Evolutionary conservation across 169 alveolate genomes (phyloP).

Genomic region (Eimeria sp.): DNA sequence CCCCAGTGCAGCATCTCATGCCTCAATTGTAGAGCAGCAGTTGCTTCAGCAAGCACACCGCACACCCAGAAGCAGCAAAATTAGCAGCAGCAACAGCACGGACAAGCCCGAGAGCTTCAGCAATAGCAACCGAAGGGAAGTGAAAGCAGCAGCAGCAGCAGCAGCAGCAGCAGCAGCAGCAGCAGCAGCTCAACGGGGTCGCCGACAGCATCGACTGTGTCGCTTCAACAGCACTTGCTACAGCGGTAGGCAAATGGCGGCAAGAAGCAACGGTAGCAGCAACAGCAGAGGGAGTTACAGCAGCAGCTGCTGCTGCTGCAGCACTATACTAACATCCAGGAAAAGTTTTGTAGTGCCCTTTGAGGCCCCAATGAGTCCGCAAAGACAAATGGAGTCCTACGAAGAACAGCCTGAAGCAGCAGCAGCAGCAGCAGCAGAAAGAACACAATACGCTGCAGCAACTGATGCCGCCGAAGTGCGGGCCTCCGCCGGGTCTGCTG

Average conservation of each 20-base stretch:
- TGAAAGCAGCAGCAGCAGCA: background rate
- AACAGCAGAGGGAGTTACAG: background rate
- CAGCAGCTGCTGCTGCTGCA: slow-evolving; percentile 11
- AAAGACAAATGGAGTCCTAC: background rate
- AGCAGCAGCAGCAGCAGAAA: slow-evolving; percentile 27
- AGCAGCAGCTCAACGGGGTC: background rate
- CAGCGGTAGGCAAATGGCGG: background rate
- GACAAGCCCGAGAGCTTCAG: background rate
- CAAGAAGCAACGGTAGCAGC: background rate
- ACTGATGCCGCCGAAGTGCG: background rate
- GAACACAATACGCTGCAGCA: background rate
- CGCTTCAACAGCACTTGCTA: background rate
- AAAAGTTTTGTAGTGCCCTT: slow-evolving; percentile 25
- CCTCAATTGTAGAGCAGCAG: slow-evolving; percentile 47
- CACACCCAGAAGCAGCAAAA: background rate
- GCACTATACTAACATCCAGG: background rate
- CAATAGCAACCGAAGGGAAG: background rate
- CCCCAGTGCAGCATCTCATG: slow-evolving; percentile 63
- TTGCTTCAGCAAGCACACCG: background rate
- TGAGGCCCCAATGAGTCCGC: slow-evolving; percentile 17
- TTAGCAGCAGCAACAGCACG: background rate
- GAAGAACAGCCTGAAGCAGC: slow-evolving; percentile 35
- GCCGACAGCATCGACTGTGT: background rate
- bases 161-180: slow-evolving; percentile 13
- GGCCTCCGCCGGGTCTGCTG: background rate